Evolutionary conservation across 352 stramenopile species (phyloP).

Genomic region (Halophytophthora polymorphica): DNA sequence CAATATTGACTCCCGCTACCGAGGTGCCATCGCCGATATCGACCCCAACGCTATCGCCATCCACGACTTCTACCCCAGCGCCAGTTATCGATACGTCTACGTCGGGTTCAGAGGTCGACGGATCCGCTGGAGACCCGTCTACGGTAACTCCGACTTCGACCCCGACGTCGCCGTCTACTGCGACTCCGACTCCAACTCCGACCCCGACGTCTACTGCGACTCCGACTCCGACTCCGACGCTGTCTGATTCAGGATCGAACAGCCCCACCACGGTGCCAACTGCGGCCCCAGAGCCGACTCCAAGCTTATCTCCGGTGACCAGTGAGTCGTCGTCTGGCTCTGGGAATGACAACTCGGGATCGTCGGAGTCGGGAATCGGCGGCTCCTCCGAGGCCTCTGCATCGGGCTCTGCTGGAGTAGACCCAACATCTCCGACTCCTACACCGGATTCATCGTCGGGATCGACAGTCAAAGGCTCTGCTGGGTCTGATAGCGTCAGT

Average conservation of each 20-base stretch:
- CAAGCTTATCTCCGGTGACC: too few species aligned
- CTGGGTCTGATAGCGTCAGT: too few species aligned
- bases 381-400: too few species aligned
- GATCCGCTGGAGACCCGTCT: too few species aligned
- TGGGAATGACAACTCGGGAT: constrained; percentile 1
- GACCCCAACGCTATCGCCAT: too few species aligned
- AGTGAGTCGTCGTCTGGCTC: not conserved
- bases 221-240: constrained; percentile 6
- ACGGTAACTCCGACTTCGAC: not conserved
- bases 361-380: constrained; percentile 3
- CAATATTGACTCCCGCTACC: too few species aligned
- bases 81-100: not conserved
- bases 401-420: too few species aligned
- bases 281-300: too few species aligned
- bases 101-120: constrained; percentile 3
- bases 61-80: not conserved
- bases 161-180: not conserved
- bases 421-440: too few species aligned
- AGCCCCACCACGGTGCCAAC: constrained; percentile 1
- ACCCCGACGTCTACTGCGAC: constrained; percentile 6
- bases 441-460: too few species aligned
- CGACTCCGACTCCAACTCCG: not conserved
- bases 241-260: constrained; percentile 1
- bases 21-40: not conserved
- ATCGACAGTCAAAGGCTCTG: too few species aligned